Percentiles rank a stretch among this genome's conserved stretches.
Conservation (phyloP, 495 filamentous ascomycete genomes). For the Terfezia claveryi region DNA sequence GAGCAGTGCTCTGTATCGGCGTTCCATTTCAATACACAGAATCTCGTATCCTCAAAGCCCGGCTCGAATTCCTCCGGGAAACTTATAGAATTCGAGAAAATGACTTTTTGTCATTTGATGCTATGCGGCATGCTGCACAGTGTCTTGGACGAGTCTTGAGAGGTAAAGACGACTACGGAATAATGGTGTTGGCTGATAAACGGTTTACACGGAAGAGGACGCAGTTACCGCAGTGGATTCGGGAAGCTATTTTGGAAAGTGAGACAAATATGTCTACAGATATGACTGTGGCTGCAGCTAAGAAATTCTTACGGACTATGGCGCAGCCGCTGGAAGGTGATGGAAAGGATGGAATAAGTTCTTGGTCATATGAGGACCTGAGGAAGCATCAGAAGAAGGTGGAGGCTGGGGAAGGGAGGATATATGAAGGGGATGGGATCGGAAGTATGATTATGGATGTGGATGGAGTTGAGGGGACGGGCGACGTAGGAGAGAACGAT, state of each 20-base stretch:
- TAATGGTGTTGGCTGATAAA: constrained; percentile 92
- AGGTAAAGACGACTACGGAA: constrained; percentile 95
- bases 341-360: constrained; percentile 78
- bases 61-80: constrained; percentile 86
- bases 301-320: constrained; percentile 77
- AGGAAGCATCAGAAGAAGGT: constrained; percentile 50
- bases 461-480: neutral
- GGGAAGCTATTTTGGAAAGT: constrained; percentile 58
- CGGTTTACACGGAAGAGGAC: constrained; percentile 72
- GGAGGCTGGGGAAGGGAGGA: neutral
- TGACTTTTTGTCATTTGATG: constrained; percentile 96
- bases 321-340: constrained; percentile 63
- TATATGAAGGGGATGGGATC: neutral
- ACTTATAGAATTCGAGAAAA: constrained; percentile 94
- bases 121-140: constrained; percentile 94
- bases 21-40: constrained; percentile 99
- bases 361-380: constrained; percentile 66
- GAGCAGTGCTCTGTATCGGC: constrained; percentile 82
- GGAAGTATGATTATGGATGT: constrained; percentile 1
- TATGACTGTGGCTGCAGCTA: constrained; percentile 73
- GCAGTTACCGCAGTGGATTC: constrained; percentile 96
- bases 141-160: constrained; percentile 87
- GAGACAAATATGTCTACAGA: constrained; percentile 82
- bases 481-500: neutral
- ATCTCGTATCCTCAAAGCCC: constrained; percentile 85